Conservation (phyloP, 805 yeast genomes). For the Candida vaughaniae region DNA sequence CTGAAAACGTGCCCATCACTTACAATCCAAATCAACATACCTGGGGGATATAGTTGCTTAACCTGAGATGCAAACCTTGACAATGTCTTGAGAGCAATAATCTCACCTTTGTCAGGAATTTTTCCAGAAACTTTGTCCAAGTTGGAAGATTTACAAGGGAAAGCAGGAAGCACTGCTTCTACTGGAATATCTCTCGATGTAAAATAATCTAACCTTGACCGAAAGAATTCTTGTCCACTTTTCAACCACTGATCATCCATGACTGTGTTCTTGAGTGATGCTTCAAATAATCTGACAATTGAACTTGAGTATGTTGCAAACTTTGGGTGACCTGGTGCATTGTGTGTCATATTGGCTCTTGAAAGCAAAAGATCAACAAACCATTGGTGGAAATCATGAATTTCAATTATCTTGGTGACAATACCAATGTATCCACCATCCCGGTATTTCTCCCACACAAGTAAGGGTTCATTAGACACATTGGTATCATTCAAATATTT, state of each 20-base stretch:
- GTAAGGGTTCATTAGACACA: slow-evolving; percentile 2
- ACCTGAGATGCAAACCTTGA: slow-evolving; percentile 29
- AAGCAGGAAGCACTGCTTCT: slow-evolving; percentile 62
- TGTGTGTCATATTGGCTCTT: slow-evolving; percentile 19
- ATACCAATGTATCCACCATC: slow-evolving; percentile 24
- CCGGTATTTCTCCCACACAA: slow-evolving; percentile 21
- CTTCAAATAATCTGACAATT: slow-evolving; percentile 45
- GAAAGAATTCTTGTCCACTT: slow-evolving; percentile 45
- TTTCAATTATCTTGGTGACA: slow-evolving; percentile 24
- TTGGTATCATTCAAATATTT: not conserved
- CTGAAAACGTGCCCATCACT: slow-evolving; percentile 68
- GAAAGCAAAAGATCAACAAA: slow-evolving; percentile 26
- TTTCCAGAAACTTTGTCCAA: slow-evolving; percentile 47
- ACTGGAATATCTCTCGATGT: slow-evolving; percentile 47
- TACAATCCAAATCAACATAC: slow-evolving; percentile 54
- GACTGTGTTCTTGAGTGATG: slow-evolving; percentile 46
- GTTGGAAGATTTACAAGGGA: slow-evolving; percentile 65
- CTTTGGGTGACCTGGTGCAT: slow-evolving; percentile 4
- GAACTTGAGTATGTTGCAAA: slow-evolving; percentile 8
- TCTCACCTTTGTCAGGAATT: slow-evolving; percentile 54
- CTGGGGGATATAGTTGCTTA: slow-evolving; percentile 48
- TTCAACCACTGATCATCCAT: slow-evolving; percentile 49
- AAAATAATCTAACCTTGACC: slow-evolving; percentile 44
- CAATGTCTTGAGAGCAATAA: slow-evolving; percentile 31
- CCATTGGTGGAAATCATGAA: slow-evolving; percentile 31